Evolutionary conservation across 1,139 yeast species (phyloP).

Genomic region (Cylindricascospora bacillispora): DNA sequence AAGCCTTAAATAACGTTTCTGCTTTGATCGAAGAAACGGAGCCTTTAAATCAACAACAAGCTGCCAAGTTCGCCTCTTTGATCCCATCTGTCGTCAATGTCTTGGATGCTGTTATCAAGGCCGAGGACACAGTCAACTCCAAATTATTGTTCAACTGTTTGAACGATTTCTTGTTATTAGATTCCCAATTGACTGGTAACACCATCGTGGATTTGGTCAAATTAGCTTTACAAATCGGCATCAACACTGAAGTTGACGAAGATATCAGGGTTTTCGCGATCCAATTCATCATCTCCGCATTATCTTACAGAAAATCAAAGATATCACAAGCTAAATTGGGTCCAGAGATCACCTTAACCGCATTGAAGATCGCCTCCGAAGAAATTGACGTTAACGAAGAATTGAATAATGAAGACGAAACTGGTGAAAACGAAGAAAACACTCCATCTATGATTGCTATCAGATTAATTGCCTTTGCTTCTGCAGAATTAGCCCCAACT

Average conservation of each 20-base stretch:
- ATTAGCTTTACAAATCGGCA: slow-evolving; percentile 64
- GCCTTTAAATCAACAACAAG: slow-evolving; percentile 35
- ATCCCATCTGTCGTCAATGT: slow-evolving; percentile 78
- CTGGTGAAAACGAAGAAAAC: slow-evolving; percentile 85
- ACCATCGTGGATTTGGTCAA: slow-evolving; percentile 56
- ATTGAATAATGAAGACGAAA: slow-evolving; percentile 69
- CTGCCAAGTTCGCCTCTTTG: slow-evolving; percentile 48
- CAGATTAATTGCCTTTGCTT: slow-evolving; percentile 64
- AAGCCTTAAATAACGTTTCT: slow-evolving; percentile 70
- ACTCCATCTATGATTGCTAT: slow-evolving; percentile 69
- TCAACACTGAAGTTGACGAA: slow-evolving; percentile 56
- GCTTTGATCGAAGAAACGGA: slow-evolving; percentile 50
- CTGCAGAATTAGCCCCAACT: slow-evolving; percentile 80
- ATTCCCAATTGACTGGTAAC: slow-evolving; percentile 69
- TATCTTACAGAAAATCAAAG: slow-evolving; percentile 60
- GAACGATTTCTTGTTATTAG: slow-evolving; percentile 65
- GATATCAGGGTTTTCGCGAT: slow-evolving; percentile 77
- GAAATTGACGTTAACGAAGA: slow-evolving; percentile 63
- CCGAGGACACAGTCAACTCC: slow-evolving; percentile 61
- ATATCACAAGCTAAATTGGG: slow-evolving; percentile 57
- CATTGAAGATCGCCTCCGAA: slow-evolving; percentile 69
- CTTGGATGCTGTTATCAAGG: slow-evolving; percentile 57
- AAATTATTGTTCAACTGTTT: slow-evolving; percentile 75
- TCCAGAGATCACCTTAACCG: slow-evolving; percentile 61
- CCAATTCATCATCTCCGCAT: slow-evolving; percentile 71